These are phyloP conservation scores for Fusarium pseudonygamai DNA, from an alignment of 2,329 filamentous ascomycete genomes.

Conservation along the genomic window DNA sequence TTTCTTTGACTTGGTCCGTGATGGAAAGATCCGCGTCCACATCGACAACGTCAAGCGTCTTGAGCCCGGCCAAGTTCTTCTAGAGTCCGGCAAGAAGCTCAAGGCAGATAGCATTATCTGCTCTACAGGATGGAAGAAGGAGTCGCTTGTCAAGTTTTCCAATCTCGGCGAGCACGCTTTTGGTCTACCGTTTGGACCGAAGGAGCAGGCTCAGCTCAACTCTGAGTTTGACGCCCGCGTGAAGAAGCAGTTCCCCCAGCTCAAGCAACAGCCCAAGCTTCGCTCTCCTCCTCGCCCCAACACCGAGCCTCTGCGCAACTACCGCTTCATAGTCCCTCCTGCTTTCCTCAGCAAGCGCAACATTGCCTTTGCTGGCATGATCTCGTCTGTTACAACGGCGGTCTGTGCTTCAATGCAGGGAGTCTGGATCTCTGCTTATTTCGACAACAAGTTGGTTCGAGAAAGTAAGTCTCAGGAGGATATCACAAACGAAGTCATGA, in stretches of 20 bases:
- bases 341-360: neutral
- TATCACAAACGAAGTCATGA: neutral
- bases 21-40: conserved; percentile 58
- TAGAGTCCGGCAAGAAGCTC: conserved; percentile 53
- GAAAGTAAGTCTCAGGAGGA: neutral
- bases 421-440: neutral
- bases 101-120: conserved; percentile 58
- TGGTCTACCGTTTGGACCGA: neutral
- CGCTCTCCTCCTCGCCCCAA: neutral
- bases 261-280: neutral
- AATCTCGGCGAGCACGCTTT: neutral
- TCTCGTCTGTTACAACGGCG: neutral
- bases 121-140: conserved; percentile 61
- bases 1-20: conserved; percentile 60
- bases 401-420: conserved; percentile 1
- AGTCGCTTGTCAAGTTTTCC: neutral
- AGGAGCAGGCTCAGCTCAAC: neutral
- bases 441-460: neutral
- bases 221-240: neutral
- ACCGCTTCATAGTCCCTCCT: neutral
- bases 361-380: neutral
- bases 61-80: conserved; percentile 49
- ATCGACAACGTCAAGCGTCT: conserved; percentile 57
- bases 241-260: neutral
- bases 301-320: neutral